Conservation (phyloP, 495 filamentous ascomycete species). For the Penicillium samsonianum region DNA sequence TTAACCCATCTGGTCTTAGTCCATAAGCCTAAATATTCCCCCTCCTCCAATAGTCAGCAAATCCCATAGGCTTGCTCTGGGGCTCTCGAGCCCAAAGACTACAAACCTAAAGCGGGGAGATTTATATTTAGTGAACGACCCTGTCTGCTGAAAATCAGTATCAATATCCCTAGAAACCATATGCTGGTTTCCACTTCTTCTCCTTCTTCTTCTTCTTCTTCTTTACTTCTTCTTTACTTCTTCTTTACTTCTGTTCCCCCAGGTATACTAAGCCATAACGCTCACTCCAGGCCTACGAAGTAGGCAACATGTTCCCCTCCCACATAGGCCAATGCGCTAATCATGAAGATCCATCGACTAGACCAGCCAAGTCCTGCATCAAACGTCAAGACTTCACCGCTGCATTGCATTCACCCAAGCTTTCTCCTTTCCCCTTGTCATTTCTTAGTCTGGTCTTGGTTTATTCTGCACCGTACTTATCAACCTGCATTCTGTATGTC, state of each 20-base stretch:
- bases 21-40: not conserved
- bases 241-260: too few relatives aligned
- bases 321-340: not conserved
- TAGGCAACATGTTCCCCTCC: not conserved
- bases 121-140: too few relatives aligned
- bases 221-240: too few relatives aligned
- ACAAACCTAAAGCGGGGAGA: not conserved
- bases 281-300: not conserved
- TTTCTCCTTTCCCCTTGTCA: not conserved
- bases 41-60: not conserved
- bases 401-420: slow-evolving; percentile 2
- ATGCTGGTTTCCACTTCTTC: too few relatives aligned
- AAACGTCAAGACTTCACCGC: slow-evolving; percentile 2
- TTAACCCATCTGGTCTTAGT: slow-evolving; percentile 25
- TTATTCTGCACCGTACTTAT: not conserved
- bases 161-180: too few relatives aligned
- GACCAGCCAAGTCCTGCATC: not conserved
- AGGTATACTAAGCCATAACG: too few relatives aligned
- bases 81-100: too few relatives aligned
- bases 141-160: too few relatives aligned
- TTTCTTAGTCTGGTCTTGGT: not conserved
- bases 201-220: too few relatives aligned
- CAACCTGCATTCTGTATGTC: not conserved
- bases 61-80: not conserved
- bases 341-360: not conserved